A percentile compares a stretch with the other conserved stretches of the same genome.
Conservation (phyloP, 768 basidiomycete species). For the Podaxis sp. region DNA sequence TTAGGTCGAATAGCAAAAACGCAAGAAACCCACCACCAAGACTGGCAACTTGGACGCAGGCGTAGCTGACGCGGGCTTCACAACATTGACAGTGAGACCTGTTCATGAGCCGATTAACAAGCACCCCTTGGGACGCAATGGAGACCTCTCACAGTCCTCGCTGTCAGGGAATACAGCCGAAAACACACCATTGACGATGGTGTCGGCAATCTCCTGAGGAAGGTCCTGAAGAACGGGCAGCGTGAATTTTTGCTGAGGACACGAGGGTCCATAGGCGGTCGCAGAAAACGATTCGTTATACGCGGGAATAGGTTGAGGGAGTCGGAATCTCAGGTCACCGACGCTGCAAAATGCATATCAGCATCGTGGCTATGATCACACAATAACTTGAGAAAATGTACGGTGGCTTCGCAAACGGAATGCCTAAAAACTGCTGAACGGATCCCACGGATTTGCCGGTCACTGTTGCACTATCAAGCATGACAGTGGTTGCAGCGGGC, state of each 20-base stretch:
- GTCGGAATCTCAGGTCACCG: slow-evolving; percentile 35
- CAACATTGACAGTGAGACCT: slow-evolving; percentile 52
- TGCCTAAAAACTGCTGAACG: slow-evolving; percentile 41
- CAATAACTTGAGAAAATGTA: slow-evolving; percentile 21
- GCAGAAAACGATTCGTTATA: slow-evolving; percentile 35
- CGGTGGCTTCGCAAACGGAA: slow-evolving; percentile 55
- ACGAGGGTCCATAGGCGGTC: slow-evolving; percentile 37
- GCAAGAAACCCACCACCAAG: slow-evolving; percentile 32
- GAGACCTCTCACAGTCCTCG: slow-evolving; percentile 41
- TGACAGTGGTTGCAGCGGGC: slow-evolving; percentile 29
- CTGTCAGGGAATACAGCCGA: slow-evolving; percentile 25
- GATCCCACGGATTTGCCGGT: slow-evolving; percentile 30
- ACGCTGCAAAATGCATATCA: slow-evolving; percentile 18
- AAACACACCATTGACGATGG: slow-evolving; percentile 26
- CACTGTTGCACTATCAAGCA: slow-evolving; percentile 40
- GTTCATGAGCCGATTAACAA: neutral
- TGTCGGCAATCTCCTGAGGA: slow-evolving; percentile 28
- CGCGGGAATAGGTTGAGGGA: slow-evolving; percentile 31
- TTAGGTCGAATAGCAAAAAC: neutral
- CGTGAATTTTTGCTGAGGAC: slow-evolving; percentile 39
- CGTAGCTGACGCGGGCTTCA: slow-evolving; percentile 37
- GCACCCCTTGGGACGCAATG: neutral
- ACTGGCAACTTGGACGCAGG: slow-evolving; percentile 45
- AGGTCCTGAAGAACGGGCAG: slow-evolving; percentile 32
- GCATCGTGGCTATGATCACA: neutral